Evolutionary conservation across 108 stramenopile genomes (phyloP), one percentile per base, ranked within the genome.

Genomic region (Aureococcus anophagefferens): DNA sequence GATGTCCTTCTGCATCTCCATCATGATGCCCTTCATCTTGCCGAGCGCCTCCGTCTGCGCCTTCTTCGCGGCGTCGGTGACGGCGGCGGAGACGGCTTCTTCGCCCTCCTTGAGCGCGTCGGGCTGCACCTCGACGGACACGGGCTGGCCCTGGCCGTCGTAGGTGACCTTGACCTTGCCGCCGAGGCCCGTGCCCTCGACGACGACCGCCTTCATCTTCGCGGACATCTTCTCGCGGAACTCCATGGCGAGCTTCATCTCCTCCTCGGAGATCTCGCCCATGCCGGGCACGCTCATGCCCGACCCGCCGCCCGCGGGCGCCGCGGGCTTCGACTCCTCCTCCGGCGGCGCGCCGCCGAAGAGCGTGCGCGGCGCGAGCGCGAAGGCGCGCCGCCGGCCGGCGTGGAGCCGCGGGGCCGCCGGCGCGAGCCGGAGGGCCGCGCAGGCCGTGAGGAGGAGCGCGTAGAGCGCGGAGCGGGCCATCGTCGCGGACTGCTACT

Each of bases 211-310:
- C 21, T 16, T 1, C 51, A 59, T 59, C 51, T 59, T 59, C 51
- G 4, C 21, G 21, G 51, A 3, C 21, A 59, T 16, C 51, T 59
- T 59, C 51, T 59, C 7, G 21, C 51, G 51, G 51, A 59, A 59
- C 51, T 59, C 51, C 51, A 59, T 59, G 51, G 51, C 51, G 51
- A 59, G 51, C 51, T 59, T 59, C 51, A 59, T 59, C 51, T 59
- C 51, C 21, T 59, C 51, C 51, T 59, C 51, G 21, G 51, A 25
- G 51, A 59, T 59, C 21, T 59, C 21, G 7, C 51, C 51, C 21
- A 59, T 3, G 51, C 51, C 51, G 21, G 51, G 51, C 21, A 59
- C 25, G 51, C 7, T 25, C 51, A 44, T 44, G 40, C 9, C 13
- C 40, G 5, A 13, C 9, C 40, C 40, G 40, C 40, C 40, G 21